Evolutionary conservation across 2,329 filamentous ascomycete genomes (phyloP), one percentile per base, ranked within the genome.

Genomic region (Teratosphaeria pseudoeucalypti): DNA sequence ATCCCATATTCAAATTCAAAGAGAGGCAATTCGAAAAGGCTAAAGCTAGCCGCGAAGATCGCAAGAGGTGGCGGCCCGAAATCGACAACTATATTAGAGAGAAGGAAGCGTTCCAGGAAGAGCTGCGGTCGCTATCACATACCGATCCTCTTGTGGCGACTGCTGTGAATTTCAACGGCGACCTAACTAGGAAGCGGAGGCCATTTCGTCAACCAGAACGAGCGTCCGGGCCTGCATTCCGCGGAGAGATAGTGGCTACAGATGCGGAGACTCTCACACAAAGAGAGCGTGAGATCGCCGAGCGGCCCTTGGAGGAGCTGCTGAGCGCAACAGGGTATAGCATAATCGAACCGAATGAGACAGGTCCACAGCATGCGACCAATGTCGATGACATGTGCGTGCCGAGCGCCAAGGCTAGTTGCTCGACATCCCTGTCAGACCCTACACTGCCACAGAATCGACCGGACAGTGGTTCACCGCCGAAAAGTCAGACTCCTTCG

Each of bases 1-100:
- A 97, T 69, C 82, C 85, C 1, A 79, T 99, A 0, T 99, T 99
- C 77, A 87, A 87, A 65, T 79, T 82, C 4, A 87, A 87, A 64
- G 92, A 97, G 72, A 86, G 92, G 63, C 72, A 89, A 19, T 86
- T 90, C 1, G 54, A 55, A 16, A 75, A 94, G 61, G 81, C 84
- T 58, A 86, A 85, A 11, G 81, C 83, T 81, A 89, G 87, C 0
- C 83, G 82, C 62, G 75, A 77, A 10, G 78, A 84, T 59, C 83
- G 90, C 47, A 78, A 85, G 57, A 80, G 77, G 62, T 84, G 67
- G 66, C 62, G 65, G 79, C 69, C 77, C 78, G 49, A 74, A 75
- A 59, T 74, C 56, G 68, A 73, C 27, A 59, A 64, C n/a, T 71
- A 69, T 63, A 66, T 71, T 27, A 57, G 62, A 32, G 58, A 66